Evolutionary conservation across 2,329 filamentous ascomycete genomes (phyloP).

Genomic region (Fusarium torulosum): DNA sequence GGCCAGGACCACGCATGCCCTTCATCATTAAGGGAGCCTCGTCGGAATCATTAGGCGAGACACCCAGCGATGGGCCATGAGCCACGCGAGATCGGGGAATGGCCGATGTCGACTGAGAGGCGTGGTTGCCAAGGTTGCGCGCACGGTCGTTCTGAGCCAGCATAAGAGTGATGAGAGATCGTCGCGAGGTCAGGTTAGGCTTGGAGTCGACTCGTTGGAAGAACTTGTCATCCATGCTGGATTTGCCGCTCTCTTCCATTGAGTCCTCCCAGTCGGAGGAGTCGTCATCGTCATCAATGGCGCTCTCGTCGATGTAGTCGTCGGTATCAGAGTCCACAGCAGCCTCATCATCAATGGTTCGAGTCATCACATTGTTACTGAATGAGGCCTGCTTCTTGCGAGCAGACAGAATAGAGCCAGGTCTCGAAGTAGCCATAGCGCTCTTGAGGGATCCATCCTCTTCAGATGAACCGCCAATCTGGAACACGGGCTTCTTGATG

Average conservation of each 20-base stretch:
- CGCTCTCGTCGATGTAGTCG: constrained; percentile 83
- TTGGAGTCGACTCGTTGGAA: constrained; percentile 94
- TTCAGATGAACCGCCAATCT: constrained; percentile 73
- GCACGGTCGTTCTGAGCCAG: constrained; percentile 82
- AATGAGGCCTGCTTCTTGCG: constrained; percentile 86
- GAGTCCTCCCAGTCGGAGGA: constrained; percentile 73
- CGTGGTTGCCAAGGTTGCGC: constrained; percentile 75
- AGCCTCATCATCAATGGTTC: constrained; percentile 70
- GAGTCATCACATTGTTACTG: constrained; percentile 78
- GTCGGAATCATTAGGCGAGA: constrained; percentile 70
- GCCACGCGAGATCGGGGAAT: constrained; percentile 71
- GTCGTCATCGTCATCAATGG: constrained; percentile 80
- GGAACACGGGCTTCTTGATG: constrained; percentile 61
- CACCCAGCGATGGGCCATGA: constrained; percentile 58
- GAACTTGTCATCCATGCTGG: constrained; percentile 83
- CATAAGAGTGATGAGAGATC: constrained; percentile 90
- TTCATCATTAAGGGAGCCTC: constrained; percentile 75
- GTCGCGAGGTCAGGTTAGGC: constrained; percentile 84
- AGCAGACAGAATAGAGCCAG: constrained; percentile 56
- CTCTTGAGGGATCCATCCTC: constrained; percentile 81
- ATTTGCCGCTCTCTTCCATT: constrained; percentile 83
- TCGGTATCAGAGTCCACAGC: constrained; percentile 71
- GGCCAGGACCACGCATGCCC: constrained; percentile 63
- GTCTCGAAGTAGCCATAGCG: constrained; percentile 60
- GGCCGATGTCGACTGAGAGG: constrained; percentile 76